Percentiles rank a stretch among this genome's conserved stretches.
phyloP scores from a whole-genome alignment of 768 basidiomycete species.

The Boletus rubropictus region DNA sequence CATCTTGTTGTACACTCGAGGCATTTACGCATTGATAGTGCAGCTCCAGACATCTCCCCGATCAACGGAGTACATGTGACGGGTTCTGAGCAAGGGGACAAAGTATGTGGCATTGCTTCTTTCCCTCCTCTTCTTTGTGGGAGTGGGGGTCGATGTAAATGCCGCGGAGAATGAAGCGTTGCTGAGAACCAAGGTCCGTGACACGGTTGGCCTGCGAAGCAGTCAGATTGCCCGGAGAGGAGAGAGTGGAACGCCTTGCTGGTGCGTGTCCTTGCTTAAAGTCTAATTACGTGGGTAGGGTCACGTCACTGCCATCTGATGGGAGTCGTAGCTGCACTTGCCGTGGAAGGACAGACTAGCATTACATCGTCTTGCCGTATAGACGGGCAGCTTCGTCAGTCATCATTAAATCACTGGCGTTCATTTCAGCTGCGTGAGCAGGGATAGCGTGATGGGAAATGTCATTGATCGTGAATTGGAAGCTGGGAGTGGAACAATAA shows the following conservation, averaged over 20 bases:
- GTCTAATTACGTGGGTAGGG: conserved; percentile 32
- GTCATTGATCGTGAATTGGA: conserved; percentile 23
- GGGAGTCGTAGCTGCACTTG: conserved; percentile 10
- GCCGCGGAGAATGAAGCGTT: conserved; percentile 29
- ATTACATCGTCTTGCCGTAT: conserved; percentile 11
- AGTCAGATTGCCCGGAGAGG: conserved; percentile 15
- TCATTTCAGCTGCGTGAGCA: conserved; percentile 13
- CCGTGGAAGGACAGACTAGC: conserved; percentile 10
- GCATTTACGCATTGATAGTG: conserved; percentile 4
- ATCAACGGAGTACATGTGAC: conserved; percentile 17
- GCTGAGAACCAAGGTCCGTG: conserved; percentile 21
- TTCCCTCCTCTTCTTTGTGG: conserved; percentile 11
- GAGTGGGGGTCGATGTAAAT: conserved; percentile 18
- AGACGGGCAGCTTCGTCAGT: conserved; percentile 12
- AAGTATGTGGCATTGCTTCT: conserved; percentile 9
- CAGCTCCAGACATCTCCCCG: conserved; percentile 11
- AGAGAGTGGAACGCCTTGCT: conserved; percentile 15
- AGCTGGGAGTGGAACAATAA: conserved; percentile 10
- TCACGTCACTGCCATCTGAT: conserved; percentile 32
- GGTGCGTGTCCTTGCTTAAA: conserved; percentile 34
- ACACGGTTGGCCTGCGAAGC: conserved; percentile 13
- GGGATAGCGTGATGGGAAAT: conserved; percentile 15
- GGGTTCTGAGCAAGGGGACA: conserved; percentile 3
- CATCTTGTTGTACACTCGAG: not conserved
- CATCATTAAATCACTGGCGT: conserved; percentile 10